Percentiles rank a stretch among this genome's conserved stretches.
phyloP scores from a whole-genome alignment of 1,139 yeast species.

The Magnusiomyces clavatus region DNA sequence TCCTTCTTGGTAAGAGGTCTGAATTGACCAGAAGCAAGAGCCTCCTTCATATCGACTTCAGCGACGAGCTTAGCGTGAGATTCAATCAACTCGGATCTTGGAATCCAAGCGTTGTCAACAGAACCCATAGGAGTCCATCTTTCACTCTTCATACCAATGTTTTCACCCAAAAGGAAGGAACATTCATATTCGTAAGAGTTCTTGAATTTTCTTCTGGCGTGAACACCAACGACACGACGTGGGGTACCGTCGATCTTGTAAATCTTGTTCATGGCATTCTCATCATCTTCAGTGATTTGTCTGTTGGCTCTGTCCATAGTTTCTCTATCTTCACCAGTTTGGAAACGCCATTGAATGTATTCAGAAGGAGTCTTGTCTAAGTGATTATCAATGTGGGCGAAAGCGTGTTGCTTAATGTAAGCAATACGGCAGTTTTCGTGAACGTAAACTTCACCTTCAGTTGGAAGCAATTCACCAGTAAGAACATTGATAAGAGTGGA shows the following conservation, averaged over 20 bases:
- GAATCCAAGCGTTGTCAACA: conserved; percentile 99
- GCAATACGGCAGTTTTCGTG: conserved; percentile 99
- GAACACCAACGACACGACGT: conserved; percentile 94
- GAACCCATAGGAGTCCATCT: conserved; percentile 99
- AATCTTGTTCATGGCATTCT: conserved; percentile 97
- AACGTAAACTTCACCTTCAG: conserved; percentile 95
- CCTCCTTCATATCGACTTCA: conserved; percentile 99
- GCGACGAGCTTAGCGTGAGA: conserved; percentile 99
- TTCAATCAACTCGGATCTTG: conserved; percentile 99
- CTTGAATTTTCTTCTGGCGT: conserved; percentile 99
- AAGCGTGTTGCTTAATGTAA: conserved; percentile 99
- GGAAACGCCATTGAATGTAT: conserved; percentile 99
- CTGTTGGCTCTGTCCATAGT: conserved; percentile 99
- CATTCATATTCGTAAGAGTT: conserved; percentile 99
- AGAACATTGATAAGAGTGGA: conserved; percentile 96
- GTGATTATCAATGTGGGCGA: conserved; percentile 97
- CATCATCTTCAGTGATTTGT: conserved; percentile 95
- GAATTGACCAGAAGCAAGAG: conserved; percentile 99
- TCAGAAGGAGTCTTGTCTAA: conserved; percentile 99
- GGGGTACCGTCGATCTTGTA: conserved; percentile 98
- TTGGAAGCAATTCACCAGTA: conserved; percentile 99
- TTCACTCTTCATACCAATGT: conserved; percentile 97
- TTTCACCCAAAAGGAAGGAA: conserved; percentile 95
- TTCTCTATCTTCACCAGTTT: conserved; percentile 99
- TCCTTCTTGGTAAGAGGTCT: conserved; percentile 99